phyloP scores from a whole-genome alignment of 164 flowering plant genomes.

The Piper longum region DNA sequence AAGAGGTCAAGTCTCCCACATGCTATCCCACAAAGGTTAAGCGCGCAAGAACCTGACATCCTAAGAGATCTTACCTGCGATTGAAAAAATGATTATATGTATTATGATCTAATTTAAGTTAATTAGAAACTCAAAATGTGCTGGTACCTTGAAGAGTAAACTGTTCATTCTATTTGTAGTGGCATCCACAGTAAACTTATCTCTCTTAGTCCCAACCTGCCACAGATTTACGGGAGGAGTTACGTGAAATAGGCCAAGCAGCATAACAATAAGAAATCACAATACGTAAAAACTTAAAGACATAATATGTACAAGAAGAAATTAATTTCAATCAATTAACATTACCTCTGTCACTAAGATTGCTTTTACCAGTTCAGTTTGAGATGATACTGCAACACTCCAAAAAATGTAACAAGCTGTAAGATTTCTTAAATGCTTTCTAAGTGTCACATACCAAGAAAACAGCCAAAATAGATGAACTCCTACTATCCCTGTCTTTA shows the following conservation, averaged over 20 bases:
- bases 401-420: conserved; percentile 1
- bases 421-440: no score
- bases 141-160: conserved; percentile 61
- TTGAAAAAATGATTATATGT: neutral
- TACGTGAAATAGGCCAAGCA: neutral
- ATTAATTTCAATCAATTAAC: no score
- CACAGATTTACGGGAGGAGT: conserved; percentile 1
- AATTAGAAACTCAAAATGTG: neutral
- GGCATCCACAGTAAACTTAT: conserved; percentile 53
- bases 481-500: neutral
- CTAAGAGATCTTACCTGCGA: conserved; percentile 70
- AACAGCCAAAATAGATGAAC: conserved; percentile 4
- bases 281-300: no score
- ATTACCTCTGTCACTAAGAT: conserved; percentile 88
- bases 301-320: no score
- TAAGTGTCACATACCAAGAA: no score
- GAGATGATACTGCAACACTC: conserved; percentile 57
- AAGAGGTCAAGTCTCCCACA: conserved; percentile 77
- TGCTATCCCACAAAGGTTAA: conserved; percentile 86
- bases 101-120: neutral
- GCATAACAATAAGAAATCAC: neutral
- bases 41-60: conserved; percentile 96
- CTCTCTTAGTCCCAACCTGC: conserved; percentile 82
- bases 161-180: conserved; percentile 60
- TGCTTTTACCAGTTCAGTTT: conserved; percentile 63